These are phyloP conservation scores for Gynochthodes officinalis DNA, from an alignment of 257 asterid genomes.

Conservation along the genomic window DNA sequence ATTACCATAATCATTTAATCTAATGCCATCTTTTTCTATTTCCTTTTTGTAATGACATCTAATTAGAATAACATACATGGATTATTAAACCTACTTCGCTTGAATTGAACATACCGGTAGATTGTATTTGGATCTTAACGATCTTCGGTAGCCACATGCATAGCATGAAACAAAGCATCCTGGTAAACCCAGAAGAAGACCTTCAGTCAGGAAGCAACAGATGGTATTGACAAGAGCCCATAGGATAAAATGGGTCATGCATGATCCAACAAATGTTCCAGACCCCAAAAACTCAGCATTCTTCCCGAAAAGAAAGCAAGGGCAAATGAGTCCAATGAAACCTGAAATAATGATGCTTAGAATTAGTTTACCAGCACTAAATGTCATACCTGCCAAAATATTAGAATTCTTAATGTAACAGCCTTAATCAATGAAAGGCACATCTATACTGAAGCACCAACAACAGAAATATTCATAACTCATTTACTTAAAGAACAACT, in stretches of 20 bases:
- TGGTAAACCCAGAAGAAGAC: conserved; percentile 72
- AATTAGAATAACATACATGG: neutral
- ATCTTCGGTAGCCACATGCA: conserved; percentile 80
- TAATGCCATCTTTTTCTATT: neutral
- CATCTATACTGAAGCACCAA: neutral
- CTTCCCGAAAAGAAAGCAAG: conserved; percentile 84
- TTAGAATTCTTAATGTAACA: neutral
- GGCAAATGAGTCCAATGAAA: conserved; percentile 70
- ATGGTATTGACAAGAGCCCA: conserved; percentile 69
- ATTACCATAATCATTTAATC: neutral
- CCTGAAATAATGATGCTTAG: conserved; percentile 42
- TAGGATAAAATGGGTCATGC: conserved; percentile 66
- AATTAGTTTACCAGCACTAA: neutral
- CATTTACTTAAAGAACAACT: neutral
- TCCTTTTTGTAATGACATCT: neutral
- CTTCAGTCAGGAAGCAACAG: conserved; percentile 78
- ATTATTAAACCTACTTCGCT: neutral
- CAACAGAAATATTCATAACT: neutral
- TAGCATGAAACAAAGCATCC: conserved; percentile 91
- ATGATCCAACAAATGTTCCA: conserved; percentile 57
- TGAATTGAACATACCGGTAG: conserved; percentile 50
- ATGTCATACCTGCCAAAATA: neutral
- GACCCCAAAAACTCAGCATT: conserved; percentile 63
- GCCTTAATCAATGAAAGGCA: neutral
- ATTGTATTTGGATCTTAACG: conserved; percentile 76